These are phyloP conservation scores for Podaxis rugospora DNA, from an alignment of 768 basidiomycete species.

Conservation along the genomic window DNA sequence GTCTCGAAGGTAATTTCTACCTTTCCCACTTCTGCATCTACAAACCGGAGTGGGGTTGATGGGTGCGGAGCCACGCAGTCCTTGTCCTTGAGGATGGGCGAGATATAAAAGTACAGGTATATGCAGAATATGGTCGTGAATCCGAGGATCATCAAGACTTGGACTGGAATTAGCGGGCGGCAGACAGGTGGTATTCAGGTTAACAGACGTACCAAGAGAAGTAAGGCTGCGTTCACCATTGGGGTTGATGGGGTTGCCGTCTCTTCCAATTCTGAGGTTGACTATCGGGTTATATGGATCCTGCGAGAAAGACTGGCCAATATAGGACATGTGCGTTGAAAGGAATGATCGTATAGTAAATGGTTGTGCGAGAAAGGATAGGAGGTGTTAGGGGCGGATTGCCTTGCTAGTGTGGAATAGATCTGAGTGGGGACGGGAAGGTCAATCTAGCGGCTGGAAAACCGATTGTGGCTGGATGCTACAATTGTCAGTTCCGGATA, in stretches of 20 bases:
- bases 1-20: neutral
- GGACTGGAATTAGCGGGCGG: neutral
- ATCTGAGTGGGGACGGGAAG: no score
- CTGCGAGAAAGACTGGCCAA: neutral
- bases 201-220: neutral
- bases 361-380: neutral
- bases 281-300: neutral
- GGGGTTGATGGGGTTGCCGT: neutral
- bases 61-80: neutral
- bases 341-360: neutral
- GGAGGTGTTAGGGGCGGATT: neutral
- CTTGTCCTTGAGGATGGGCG: slow-evolving; percentile 3
- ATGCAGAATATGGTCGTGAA: neutral
- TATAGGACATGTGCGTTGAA: neutral
- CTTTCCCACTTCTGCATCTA: neutral
- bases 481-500: no score
- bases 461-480: no score
- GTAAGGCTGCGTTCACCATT: neutral
- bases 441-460: no score
- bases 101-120: slow-evolving; percentile 3
- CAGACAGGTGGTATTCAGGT: neutral
- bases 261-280: neutral
- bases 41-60: neutral
- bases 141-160: neutral
- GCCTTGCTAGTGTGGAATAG: no score